Evolutionary conservation across 495 filamentous ascomycete genomes (phyloP).

Genomic region (Penicillium cataractarum): DNA sequence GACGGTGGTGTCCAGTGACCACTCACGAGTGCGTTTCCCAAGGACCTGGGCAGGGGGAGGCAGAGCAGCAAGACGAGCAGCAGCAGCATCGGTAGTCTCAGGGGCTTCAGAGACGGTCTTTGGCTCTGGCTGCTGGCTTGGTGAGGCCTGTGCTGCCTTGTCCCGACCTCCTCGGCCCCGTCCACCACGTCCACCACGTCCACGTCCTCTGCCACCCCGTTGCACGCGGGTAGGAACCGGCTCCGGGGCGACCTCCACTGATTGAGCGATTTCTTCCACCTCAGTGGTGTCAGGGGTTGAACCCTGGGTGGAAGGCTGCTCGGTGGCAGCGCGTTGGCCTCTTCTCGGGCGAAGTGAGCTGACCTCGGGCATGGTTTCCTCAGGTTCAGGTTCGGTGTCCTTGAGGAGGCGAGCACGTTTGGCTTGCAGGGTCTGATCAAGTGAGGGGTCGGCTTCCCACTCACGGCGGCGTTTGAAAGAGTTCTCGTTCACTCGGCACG

Average conservation of each 20-base stretch:
- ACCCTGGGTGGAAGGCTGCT: slow-evolving; percentile 10
- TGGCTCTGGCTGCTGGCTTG: background rate
- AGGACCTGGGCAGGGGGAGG: background rate
- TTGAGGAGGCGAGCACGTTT: slow-evolving; percentile 38
- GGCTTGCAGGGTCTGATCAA: slow-evolving; percentile 25
- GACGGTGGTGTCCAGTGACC: slow-evolving; percentile 24
- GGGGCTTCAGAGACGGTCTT: too few species aligned
- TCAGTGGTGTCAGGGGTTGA: background rate
- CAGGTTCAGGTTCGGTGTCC: slow-evolving; percentile 18
- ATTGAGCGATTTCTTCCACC: background rate
- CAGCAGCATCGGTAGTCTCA: background rate
- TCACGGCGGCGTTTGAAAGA: slow-evolving; percentile 32
- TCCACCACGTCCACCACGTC: slow-evolving; percentile 1
- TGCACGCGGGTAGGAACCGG: background rate
- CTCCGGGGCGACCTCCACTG: background rate
- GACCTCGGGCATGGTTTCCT: background rate
- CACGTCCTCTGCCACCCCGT: slow-evolving; percentile 1
- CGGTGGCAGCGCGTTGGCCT: slow-evolving; percentile 10
- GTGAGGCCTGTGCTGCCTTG: background rate
- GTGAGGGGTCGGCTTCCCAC: slow-evolving; percentile 34
- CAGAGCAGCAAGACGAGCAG: background rate
- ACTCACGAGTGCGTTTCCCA: slow-evolving; percentile 17
- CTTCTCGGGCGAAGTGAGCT: slow-evolving; percentile 24
- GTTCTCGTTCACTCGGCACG: slow-evolving; percentile 21
- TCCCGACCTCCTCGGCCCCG: background rate